phyloP scores from a whole-genome alignment of 306 rosid genomes.

The Elaeagnus macrophylla region DNA sequence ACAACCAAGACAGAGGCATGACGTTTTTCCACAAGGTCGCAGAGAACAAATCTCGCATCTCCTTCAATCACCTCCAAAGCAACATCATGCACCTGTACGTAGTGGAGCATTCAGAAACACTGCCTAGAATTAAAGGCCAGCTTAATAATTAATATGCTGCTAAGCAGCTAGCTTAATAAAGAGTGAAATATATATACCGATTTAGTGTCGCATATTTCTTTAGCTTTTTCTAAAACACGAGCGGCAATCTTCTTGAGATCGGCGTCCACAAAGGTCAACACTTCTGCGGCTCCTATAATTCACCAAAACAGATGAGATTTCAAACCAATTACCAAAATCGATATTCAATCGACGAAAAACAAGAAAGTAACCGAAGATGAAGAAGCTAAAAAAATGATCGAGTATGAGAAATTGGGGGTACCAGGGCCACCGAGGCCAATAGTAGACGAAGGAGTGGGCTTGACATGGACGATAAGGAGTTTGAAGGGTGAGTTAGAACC shows the following conservation, averaged over 20 bases:
- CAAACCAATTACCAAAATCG: neutral
- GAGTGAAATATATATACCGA: slow-evolving; percentile 26
- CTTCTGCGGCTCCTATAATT: slow-evolving; percentile 39
- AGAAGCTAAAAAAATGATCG: too few species aligned
- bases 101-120: neutral
- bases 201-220: slow-evolving; percentile 31
- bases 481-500: slow-evolving; percentile 27
- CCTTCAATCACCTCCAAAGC: slow-evolving; percentile 27
- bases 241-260: slow-evolving; percentile 35
- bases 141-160: too few species aligned
- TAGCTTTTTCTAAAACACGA: slow-evolving; percentile 29
- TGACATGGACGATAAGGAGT: slow-evolving; percentile 56
- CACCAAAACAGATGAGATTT: neutral
- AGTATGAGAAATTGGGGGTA: neutral
- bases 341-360: neutral
- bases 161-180: too few species aligned
- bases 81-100: slow-evolving; percentile 22
- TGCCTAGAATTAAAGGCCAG: neutral
- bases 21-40: slow-evolving; percentile 30
- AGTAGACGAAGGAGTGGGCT: slow-evolving; percentile 29
- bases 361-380: too few species aligned
- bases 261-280: slow-evolving; percentile 26
- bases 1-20: slow-evolving; percentile 30
- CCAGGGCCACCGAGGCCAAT: slow-evolving; percentile 74
- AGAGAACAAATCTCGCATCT: slow-evolving; percentile 31